Evolutionary conservation across 2,329 filamentous ascomycete genomes (phyloP).

Genomic region (Ophiostoma quercus): DNA sequence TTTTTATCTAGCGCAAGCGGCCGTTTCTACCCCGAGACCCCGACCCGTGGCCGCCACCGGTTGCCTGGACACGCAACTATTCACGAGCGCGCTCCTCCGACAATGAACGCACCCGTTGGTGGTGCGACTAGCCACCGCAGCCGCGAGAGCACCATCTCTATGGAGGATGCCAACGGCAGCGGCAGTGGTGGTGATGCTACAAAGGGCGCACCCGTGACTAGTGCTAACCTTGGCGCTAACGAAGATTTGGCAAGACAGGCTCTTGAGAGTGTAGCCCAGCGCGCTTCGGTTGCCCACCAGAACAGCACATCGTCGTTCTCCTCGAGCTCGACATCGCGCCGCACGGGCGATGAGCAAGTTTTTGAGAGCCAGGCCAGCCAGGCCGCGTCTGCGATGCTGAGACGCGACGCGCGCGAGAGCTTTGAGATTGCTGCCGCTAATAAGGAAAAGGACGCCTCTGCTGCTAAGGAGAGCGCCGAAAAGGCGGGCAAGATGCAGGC

Average conservation of each 20-base stretch:
- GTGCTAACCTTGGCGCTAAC: constrained; percentile 32
- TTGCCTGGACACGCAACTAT: constrained; percentile 20
- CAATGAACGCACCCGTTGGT: constrained; percentile 26
- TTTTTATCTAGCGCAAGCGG: constrained; percentile 22
- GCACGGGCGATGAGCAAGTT: constrained; percentile 44
- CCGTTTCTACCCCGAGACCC: constrained; percentile 45
- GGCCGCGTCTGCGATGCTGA: constrained; percentile 68
- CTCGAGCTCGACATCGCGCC: constrained; percentile 3
- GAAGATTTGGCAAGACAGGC: constrained; percentile 54
- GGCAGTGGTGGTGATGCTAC: not conserved
- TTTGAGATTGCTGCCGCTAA: constrained; percentile 43
- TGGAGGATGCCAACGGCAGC: constrained; percentile 36
- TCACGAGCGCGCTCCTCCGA: not conserved
- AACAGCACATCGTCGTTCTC: constrained; percentile 28
- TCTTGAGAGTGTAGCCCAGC: constrained; percentile 46
- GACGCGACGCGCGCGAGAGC: constrained; percentile 51
- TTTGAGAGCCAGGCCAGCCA: constrained; percentile 73
- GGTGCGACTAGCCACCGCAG: constrained; percentile 53
- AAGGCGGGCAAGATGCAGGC: constrained; percentile 47
- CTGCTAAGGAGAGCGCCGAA: constrained; percentile 31
- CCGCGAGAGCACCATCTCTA: constrained; percentile 81
- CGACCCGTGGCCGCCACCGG: constrained; percentile 31
- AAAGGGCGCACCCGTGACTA: not conserved
- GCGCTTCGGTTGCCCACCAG: constrained; percentile 18
- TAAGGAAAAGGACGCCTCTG: not conserved